Evolutionary conservation across 2,329 filamentous ascomycete species (phyloP).

Genomic region (Colletotrichum cordylinicola): DNA sequence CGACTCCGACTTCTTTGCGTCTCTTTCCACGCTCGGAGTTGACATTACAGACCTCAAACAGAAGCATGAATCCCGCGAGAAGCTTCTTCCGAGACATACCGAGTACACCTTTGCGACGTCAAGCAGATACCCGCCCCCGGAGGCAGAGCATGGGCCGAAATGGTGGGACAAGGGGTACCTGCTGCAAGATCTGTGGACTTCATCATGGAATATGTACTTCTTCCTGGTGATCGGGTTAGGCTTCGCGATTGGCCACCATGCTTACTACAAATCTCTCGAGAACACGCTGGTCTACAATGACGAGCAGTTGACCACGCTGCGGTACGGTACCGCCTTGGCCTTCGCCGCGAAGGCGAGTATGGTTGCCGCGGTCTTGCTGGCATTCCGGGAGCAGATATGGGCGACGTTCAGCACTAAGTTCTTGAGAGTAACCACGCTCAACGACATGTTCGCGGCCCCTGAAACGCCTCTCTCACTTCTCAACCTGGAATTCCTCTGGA

Average conservation of each 20-base stretch:
- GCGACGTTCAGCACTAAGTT: conserved; percentile 21
- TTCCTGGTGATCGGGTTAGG: conserved; percentile 34
- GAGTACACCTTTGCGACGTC: neutral
- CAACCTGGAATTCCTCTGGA: conserved; percentile 31
- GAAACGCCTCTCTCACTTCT: conserved; percentile 16
- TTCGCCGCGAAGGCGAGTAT: conserved; percentile 40
- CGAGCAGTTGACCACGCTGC: conserved; percentile 37
- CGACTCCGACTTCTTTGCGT: neutral
- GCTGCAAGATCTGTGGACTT: conserved; percentile 36
- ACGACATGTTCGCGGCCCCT: neutral
- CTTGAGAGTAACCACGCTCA: neutral
- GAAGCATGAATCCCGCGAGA: neutral
- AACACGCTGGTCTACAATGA: conserved; percentile 27
- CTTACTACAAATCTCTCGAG: conserved; percentile 36
- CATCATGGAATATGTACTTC: conserved; percentile 38
- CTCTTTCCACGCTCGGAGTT: neutral
- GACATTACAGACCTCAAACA: neutral
- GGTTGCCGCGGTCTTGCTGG: conserved; percentile 33
- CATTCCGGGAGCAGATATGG: conserved; percentile 19
- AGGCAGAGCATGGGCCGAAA: neutral
- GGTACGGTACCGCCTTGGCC: conserved; percentile 37
- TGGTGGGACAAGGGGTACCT: neutral
- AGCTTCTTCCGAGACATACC: neutral
- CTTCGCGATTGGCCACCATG: conserved; percentile 37
- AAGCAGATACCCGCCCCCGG: neutral